Conservation (phyloP, 352 stramenopile species). For the Phytophthora aleatoria region DNA sequence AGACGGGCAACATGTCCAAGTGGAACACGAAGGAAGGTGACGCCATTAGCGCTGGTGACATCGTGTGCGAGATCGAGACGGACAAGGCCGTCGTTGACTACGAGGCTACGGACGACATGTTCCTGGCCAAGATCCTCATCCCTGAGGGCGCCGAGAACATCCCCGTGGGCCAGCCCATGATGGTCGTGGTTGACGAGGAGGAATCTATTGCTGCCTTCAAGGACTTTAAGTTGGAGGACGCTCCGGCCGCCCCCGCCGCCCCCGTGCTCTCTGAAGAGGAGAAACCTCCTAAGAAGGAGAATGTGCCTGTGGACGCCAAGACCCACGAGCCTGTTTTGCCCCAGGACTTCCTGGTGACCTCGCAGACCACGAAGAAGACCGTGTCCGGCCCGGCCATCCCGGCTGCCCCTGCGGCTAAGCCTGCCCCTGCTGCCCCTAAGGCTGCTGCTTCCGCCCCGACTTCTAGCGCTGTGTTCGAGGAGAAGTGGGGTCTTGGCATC, state of each 20-base stretch:
- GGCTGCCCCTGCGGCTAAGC: slow-evolving; percentile 37
- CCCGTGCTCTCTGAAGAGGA: slow-evolving; percentile 59
- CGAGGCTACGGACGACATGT: slow-evolving; percentile 97
- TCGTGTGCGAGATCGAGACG: slow-evolving; percentile 98
- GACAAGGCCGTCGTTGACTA: slow-evolving; percentile 99
- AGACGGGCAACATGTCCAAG: slow-evolving; percentile 94
- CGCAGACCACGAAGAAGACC: slow-evolving; percentile 63
- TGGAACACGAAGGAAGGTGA: slow-evolving; percentile 95
- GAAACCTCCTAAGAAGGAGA: slow-evolving; percentile 72
- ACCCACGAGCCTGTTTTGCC: slow-evolving; percentile 57
- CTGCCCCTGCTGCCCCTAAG: slow-evolving; percentile 25
- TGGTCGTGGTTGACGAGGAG: slow-evolving; percentile 94
- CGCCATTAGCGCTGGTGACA: slow-evolving; percentile 92
- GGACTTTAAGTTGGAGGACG: slow-evolving; percentile 78
- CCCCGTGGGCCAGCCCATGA: slow-evolving; percentile 93
- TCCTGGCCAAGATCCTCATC: slow-evolving; percentile 97
- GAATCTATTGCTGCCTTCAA: slow-evolving; percentile 68
- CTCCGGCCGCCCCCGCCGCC: slow-evolving; percentile 34
- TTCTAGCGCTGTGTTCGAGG: slow-evolving; percentile 42
- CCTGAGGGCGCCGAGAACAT: slow-evolving; percentile 91
- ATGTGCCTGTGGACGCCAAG: slow-evolving; percentile 51
- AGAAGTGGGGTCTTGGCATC: slow-evolving; percentile 82
- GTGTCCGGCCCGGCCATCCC: slow-evolving; percentile 47
- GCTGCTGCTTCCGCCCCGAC: slow-evolving; percentile 25
- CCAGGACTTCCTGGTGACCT: slow-evolving; percentile 68